Conservation (phyloP, 2,329 filamentous ascomycete genomes). For the Apiospora hydei region DNA sequence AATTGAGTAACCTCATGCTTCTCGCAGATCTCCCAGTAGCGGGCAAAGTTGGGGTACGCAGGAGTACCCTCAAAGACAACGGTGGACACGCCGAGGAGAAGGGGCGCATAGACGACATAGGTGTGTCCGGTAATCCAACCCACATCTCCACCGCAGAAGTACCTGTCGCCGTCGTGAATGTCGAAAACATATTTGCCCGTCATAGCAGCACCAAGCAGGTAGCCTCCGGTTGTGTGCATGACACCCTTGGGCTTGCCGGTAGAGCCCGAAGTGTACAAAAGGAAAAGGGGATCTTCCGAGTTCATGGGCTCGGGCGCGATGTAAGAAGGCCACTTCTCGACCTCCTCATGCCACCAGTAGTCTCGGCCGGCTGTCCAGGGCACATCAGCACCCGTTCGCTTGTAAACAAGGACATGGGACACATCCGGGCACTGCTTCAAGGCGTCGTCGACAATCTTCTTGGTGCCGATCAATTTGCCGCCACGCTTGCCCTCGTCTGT, state of each 20-base stretch:
- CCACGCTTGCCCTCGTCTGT: constrained; percentile 97
- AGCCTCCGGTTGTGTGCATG: constrained; percentile 96
- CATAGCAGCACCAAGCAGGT: constrained; percentile 89
- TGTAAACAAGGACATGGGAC: constrained; percentile 85
- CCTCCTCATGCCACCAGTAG: constrained; percentile 98
- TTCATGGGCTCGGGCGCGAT: constrained; percentile 87
- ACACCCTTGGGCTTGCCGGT: constrained; percentile 99
- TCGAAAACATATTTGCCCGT: constrained; percentile 99
- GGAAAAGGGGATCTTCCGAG: constrained; percentile 95
- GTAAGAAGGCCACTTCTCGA: constrained; percentile 95
- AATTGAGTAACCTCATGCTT: constrained; percentile 97
- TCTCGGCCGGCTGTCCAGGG: constrained; percentile 91
- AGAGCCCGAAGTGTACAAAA: constrained; percentile 97
- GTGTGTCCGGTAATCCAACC: constrained; percentile 99
- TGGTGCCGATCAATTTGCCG: constrained; percentile 95
- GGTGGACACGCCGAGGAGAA: constrained; percentile 90
- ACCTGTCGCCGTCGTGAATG: constrained; percentile 90
- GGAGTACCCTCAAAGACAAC: constrained; percentile 98
- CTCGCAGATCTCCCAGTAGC: constrained; percentile 98
- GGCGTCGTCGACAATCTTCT: constrained; percentile 98
- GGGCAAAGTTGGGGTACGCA: constrained; percentile 95
- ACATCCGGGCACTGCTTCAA: constrained; percentile 95
- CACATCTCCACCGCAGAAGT: constrained; percentile 98
- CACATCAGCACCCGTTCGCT: constrained; percentile 92
- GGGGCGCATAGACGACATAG: constrained; percentile 95